Evolutionary conservation across 306 rosid species (phyloP).

Genomic region (Castanea sativa): DNA sequence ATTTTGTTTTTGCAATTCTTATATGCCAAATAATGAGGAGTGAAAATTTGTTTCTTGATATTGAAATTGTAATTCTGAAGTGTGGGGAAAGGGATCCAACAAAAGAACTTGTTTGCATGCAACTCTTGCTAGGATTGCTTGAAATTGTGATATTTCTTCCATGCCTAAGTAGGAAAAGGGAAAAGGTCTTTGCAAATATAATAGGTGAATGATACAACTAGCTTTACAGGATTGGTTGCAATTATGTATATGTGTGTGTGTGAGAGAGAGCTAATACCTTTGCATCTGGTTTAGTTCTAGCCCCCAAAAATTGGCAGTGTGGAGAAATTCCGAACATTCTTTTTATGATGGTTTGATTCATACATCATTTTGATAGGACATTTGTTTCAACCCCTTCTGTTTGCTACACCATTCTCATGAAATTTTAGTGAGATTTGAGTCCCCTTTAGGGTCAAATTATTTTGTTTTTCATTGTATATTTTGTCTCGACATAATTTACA

Average conservation of each 20-base stretch:
- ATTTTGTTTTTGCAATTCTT: neutral
- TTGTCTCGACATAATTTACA: neutral
- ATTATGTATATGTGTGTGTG: no score
- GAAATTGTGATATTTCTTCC: neutral
- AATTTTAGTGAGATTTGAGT: neutral
- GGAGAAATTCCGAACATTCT: no score
- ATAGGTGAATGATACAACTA: neutral
- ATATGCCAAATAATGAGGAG: neutral
- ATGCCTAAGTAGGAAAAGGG: neutral
- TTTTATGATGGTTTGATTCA: no score
- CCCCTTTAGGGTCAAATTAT: neutral
- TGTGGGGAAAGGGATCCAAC: neutral
- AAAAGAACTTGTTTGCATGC: neutral
- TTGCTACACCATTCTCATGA: no score
- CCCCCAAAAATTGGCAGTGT: no score
- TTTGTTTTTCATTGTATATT: constrained; percentile 9
- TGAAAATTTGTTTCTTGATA: no score
- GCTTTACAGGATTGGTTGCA: neutral
- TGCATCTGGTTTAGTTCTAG: neutral
- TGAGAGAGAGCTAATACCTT: neutral
- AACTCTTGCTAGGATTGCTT: neutral
- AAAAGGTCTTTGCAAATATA: neutral
- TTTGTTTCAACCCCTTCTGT: neutral
- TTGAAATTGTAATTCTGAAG: neutral
- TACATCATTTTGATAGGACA: no score